Base-by-base conservation (phyloP, 73 alveolate genomes). In the Paramecium pentaurelia region DNA sequence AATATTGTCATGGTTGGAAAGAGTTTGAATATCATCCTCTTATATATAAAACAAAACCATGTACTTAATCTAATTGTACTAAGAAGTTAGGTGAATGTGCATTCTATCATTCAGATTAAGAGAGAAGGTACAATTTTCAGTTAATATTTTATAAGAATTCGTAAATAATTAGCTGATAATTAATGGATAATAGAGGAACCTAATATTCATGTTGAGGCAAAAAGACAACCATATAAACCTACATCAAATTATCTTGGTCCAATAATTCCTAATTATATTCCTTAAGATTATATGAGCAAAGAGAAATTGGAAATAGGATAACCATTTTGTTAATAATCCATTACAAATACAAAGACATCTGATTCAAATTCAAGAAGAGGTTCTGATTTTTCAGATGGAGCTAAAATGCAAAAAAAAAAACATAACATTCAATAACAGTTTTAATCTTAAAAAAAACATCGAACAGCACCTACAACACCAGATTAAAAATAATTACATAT, bases 21-120 rank as follows among this genome's bases (percentile, higher is more conserved):
- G 99, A 96, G 84, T 88, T 90, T 90, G 99, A 96, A 85, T 96
- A 95, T 93, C 99, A 96, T 70, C 99, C 99, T 25, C 77, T 59
- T 32, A 93, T 88, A 38, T 96, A 95, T 58, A 96, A 96, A 87
- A 77, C 94, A 37, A 96, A 92, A 88, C 95, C 96, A 8, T 96
- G 99, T 71, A 86, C 92, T 45, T 92, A 51, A 2, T 95, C 95
- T 14, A 92, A 73, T 12, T 36, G 93, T 10, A 95, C 97, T 59
- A 75, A 92, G 12, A 96, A 95, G 51, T 12, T 32, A 71, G 37
- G 58, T 38, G 92, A 93, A 93, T 93, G 96, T 42, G 95, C 96
- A 10, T 71, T 73, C 68, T 93, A 92, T 51, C 96, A 93, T 70
- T 25, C 30, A 8, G 75, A 18, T 14, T 10, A 70, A 28, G 96